Conservation (phyloP, 306 rosid species). For the Datisca glomerata region DNA sequence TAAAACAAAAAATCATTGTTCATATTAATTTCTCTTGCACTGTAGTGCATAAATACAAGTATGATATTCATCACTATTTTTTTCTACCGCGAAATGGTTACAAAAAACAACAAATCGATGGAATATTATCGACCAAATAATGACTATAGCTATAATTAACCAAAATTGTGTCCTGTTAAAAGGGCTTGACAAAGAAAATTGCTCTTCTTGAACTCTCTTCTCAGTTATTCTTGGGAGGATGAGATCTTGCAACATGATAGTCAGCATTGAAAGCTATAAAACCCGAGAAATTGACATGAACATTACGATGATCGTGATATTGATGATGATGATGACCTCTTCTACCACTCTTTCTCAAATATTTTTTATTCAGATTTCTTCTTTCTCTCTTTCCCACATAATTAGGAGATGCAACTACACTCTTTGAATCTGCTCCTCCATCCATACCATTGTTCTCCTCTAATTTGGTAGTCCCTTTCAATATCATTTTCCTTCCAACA, state of each 20-base stretch:
- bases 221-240: constrained; percentile 13
- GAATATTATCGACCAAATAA: not conserved
- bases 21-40: not conserved
- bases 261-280: constrained; percentile 7
- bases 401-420: not conserved
- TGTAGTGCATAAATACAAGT: not conserved
- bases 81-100: no score
- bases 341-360: not conserved
- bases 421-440: not conserved
- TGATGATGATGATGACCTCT: not conserved
- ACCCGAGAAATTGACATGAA: not conserved
- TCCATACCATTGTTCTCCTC: not conserved
- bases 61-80: no score
- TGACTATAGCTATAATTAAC: no score
- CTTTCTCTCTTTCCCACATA: not conserved
- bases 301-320: no score
- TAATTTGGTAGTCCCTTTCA: not conserved
- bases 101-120: not conserved
- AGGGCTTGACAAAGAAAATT: not conserved
- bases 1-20: not conserved
- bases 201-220: not conserved
- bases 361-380: no score
- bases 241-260: constrained; percentile 9
- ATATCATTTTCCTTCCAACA: not conserved
- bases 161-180: not conserved